Percentiles rank a stretch among this genome's conserved stretches.
phyloP scores from a whole-genome alignment of 257 asterid species.

The Knoxia roxburghii region DNA sequence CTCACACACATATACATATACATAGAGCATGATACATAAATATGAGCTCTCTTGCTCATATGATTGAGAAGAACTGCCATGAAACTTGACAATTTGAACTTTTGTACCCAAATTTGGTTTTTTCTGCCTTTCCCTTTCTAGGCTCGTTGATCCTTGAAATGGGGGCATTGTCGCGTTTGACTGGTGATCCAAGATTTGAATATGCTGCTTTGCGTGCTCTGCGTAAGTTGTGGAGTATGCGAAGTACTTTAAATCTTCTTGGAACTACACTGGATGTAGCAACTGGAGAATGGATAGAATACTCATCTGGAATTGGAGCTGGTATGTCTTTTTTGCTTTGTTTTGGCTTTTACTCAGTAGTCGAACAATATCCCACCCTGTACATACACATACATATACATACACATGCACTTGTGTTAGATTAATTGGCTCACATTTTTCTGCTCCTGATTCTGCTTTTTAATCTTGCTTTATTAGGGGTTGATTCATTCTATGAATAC shows the following conservation, averaged over 20 bases:
- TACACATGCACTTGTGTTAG: too few species aligned
- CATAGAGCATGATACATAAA: not conserved
- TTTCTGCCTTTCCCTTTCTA: constrained; percentile 24
- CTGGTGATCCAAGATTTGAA: constrained; percentile 90
- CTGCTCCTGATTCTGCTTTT: constrained; percentile 6
- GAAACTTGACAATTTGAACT: constrained; percentile 1
- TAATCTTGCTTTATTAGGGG: constrained; percentile 47
- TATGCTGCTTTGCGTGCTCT: constrained; percentile 84
- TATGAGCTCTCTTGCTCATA: not conserved
- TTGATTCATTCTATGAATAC: constrained; percentile 94
- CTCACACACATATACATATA: not conserved
- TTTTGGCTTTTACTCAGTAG: too few species aligned
- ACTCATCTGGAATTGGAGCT: constrained; percentile 96
- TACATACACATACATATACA: too few species aligned
- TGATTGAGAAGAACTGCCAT: not conserved
- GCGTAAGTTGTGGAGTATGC: constrained; percentile 95
- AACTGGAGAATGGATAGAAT: constrained; percentile 90
- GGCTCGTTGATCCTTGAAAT: constrained; percentile 98
- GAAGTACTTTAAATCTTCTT: constrained; percentile 87
- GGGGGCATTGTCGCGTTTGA: constrained; percentile 90
- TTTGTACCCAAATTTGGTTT: constrained; percentile 16
- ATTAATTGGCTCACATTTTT: not conserved
- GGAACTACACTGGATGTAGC: constrained; percentile 90
- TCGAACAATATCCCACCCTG: too few species aligned
- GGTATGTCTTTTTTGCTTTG: too few species aligned